phyloP scores from a whole-genome alignment of 176 grass and related monocot genomes.

The Ananas comosus region DNA sequence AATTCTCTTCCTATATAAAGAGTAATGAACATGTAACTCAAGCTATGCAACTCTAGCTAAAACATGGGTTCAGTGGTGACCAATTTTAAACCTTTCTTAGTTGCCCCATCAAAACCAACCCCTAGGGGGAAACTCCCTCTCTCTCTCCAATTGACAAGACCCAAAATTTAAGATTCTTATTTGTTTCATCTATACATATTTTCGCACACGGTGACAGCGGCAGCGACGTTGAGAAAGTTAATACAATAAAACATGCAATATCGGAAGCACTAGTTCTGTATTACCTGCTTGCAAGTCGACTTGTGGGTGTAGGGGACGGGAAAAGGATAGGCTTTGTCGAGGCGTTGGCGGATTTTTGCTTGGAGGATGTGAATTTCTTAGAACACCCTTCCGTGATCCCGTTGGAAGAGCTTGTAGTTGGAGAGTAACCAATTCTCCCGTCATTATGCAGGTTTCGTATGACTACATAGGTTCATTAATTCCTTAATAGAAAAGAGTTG shows the following conservation, averaged over 20 bases:
- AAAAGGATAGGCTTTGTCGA: conserved; percentile 59
- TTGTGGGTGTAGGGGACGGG: conserved; percentile 18
- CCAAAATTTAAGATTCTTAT: conserved; percentile 34
- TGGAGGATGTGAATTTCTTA: conserved; percentile 52
- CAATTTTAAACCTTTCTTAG: too few relatives aligned
- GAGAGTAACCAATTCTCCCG: conserved; percentile 36
- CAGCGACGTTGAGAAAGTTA: conserved; percentile 1
- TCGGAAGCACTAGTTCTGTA: conserved; percentile 51
- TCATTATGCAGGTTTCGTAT: conserved; percentile 55
- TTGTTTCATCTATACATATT: conserved; percentile 54
- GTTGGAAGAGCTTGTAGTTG: conserved; percentile 42
- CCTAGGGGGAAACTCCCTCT: conserved; percentile 7
- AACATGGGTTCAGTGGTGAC: too few relatives aligned
- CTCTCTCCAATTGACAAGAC: conserved; percentile 58
- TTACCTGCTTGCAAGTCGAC: conserved; percentile 52
- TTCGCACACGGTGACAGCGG: conserved; percentile 15
- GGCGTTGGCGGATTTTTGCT: conserved; percentile 35
- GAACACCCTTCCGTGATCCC: conserved; percentile 45
- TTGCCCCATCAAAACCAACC: too few relatives aligned
- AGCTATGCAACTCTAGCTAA: too few relatives aligned
- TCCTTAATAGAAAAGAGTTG: too few relatives aligned
- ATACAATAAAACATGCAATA: conserved; percentile 37
- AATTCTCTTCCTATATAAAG: too few relatives aligned
- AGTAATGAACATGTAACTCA: too few relatives aligned
- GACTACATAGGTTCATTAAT: too few relatives aligned